Evolutionary conservation across 2,329 filamentous ascomycete species (phyloP), one percentile per base, ranked within the genome.

Genomic region (Nemania serpens): DNA sequence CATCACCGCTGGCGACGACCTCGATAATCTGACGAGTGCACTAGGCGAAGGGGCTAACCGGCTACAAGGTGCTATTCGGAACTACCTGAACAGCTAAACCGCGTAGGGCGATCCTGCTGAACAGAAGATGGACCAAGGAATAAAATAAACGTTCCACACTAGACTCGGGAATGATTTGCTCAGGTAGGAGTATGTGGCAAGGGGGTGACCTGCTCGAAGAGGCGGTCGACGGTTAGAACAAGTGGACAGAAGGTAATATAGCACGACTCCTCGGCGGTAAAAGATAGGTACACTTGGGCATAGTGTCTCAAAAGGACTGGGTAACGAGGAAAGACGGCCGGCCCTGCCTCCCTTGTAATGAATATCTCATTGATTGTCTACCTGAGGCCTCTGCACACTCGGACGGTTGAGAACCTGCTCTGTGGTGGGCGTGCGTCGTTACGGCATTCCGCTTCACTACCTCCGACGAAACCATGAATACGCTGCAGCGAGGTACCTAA

Each of bases 1-100:
- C 51, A 91, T 97, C 69, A 98, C 94, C 3, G 94, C 95, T 22
- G 93, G 93, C 58, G 95, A 99, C 74, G 95, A 99, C 76, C 79
- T 99, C 58, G 95, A 99, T 76, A 97, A 97, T 76, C 77, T 98
- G 69, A 90, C 88, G 22, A 87, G 88, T 68, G 84, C 92, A 65
- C 79, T 97, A 4, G 95, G 94, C 33, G 93, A 97, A 71, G 94
- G 93, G 43, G 93, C 93, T 13, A 86, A 83, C 48, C 90, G 88
- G 76, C 81, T 98, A 73, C 93, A 97, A 79, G 92, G 91, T 73
- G 82, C 86, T 49, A 87, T 90, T 69, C 81, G 86, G 66, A 82
- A 80, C 69, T 89, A 89, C 73, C 78, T 89, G 58, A 84, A 85
- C 69, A 84, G 81, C 76, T 88, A 78, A 59, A 46, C 5, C 33